Conservation (phyloP, 805 yeast genomes). For the Pichia heedii region DNA sequence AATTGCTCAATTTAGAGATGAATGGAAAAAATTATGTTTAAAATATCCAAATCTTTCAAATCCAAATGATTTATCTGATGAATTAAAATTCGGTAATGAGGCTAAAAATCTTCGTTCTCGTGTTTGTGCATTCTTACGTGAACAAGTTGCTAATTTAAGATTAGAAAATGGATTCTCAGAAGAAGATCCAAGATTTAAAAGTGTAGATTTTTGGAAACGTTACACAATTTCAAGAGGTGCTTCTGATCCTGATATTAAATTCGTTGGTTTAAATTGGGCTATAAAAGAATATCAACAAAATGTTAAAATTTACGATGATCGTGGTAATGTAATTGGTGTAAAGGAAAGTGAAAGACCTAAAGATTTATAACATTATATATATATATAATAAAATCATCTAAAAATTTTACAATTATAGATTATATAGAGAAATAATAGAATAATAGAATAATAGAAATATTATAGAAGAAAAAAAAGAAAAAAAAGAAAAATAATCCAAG, state of each 20-base stretch:
- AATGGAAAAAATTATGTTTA: constrained; percentile 60
- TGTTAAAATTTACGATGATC: constrained; percentile 24
- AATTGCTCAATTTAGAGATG: constrained; percentile 51
- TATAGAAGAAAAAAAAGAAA: background rate
- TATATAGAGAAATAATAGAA: background rate
- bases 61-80: constrained; percentile 52
- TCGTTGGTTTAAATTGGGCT: constrained; percentile 81
- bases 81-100: constrained; percentile 51
- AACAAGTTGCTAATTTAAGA: constrained; percentile 44
- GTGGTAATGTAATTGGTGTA: constrained; percentile 24
- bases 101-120: constrained; percentile 61
- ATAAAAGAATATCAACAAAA: constrained; percentile 54
- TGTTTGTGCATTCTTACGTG: constrained; percentile 62
- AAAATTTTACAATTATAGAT: background rate
- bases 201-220: constrained; percentile 66
- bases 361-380: background rate
- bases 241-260: constrained; percentile 58
- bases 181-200: constrained; percentile 63
- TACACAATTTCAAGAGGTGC: constrained; percentile 58
- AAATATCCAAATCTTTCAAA: constrained; percentile 41
- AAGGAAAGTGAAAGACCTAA: constrained; percentile 11
- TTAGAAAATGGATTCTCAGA: constrained; percentile 33
- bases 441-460: background rate
- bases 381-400: background rate
- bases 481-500: too few species aligned